Base-by-base conservation (phyloP, 2,329 filamentous ascomycete species). In the Domatiomyces globalis region DNA sequence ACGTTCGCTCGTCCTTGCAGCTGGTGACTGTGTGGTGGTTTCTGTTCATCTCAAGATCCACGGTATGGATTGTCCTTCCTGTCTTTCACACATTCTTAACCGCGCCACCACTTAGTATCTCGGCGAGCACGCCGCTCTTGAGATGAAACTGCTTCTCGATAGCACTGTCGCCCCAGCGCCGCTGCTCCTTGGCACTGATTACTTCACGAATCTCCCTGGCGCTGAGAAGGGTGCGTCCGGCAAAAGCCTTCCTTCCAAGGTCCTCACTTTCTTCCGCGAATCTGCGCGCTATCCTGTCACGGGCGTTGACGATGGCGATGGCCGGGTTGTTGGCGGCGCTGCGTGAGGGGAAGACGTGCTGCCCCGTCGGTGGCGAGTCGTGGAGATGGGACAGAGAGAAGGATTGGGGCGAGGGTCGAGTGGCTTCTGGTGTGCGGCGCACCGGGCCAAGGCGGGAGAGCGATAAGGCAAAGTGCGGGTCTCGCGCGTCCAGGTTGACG, bases 401-500 rank as follows among this genome's bases (percentile, higher is more conserved):
- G 43, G 74, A 72, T 33, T 72, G 68, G 9, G 77, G 80, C 55
- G 73, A 69, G 22, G 77, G 78, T 2, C 76, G 76, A 53, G 73
- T 22, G 15, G 45, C 20, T 47, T 47, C 20, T 5, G 45, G 45
- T 3, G 29, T 29, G 7, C 45, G 19, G 6, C 27, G 45, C 8
- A 29, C 45, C 5, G 20, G 19, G 45, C 45, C 45, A 8, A 29
- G 17, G 27, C 45, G 45, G 25, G 45, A 25, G 12, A 47, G 45
- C 9, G 45, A 47, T 8, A 22, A 25, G 45, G 45, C 85, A 78
- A 75, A 90, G 62, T 76, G 71, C 1, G 78, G 78, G 62, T 82
- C 79, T 53, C 73, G 74, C 51, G 72, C 78, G 61, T 83, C 79
- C 60, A 78, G 71, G 58, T 80, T 75, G 55, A 81, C 74, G 19